Conservation (phyloP, 805 yeast genomes). For the Helenozyma baotianmanensis region DNA sequence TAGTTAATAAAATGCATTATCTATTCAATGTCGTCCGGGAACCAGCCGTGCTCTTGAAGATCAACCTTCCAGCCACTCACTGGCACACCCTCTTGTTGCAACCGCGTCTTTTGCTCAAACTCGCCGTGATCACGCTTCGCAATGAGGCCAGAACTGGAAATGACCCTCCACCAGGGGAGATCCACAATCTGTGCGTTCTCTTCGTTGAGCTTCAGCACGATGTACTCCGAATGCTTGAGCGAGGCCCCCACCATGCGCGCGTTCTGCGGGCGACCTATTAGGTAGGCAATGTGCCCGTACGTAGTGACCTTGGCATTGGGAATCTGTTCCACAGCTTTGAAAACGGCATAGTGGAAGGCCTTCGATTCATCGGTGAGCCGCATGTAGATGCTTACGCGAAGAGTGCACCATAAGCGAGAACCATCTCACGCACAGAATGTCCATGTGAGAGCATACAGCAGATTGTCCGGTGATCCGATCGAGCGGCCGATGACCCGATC, state of each 20-base stretch:
- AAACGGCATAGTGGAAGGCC: constrained; percentile 60
- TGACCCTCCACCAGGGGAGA: constrained; percentile 82
- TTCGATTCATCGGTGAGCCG: constrained; percentile 38
- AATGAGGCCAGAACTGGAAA: constrained; percentile 59
- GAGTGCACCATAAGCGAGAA: background rate
- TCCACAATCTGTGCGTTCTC: constrained; percentile 21
- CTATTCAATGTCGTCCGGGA: constrained; percentile 50
- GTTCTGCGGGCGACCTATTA: constrained; percentile 58
- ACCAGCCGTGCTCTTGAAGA: constrained; percentile 60
- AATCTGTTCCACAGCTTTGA: constrained; percentile 45
- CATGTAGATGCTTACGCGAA: too few relatives aligned
- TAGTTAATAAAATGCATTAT: too few relatives aligned
- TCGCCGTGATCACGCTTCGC: constrained; percentile 49
- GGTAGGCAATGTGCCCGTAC: constrained; percentile 68
- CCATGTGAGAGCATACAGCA: too few relatives aligned
- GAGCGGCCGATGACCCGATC: too few relatives aligned
- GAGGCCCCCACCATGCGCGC: constrained; percentile 75
- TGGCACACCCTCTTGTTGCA: constrained; percentile 45
- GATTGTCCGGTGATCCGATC: too few relatives aligned
- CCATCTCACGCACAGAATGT: too few relatives aligned
- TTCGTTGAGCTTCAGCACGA: constrained; percentile 20
- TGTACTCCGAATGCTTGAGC: constrained; percentile 42
- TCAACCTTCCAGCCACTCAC: constrained; percentile 34
- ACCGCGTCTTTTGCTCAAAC: constrained; percentile 39
- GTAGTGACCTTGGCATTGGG: constrained; percentile 65